These are phyloP conservation scores for Sporodiniella umbellata DNA, from an alignment of 371 early-diverging fungal genomes.

Conservation along the genomic window DNA sequence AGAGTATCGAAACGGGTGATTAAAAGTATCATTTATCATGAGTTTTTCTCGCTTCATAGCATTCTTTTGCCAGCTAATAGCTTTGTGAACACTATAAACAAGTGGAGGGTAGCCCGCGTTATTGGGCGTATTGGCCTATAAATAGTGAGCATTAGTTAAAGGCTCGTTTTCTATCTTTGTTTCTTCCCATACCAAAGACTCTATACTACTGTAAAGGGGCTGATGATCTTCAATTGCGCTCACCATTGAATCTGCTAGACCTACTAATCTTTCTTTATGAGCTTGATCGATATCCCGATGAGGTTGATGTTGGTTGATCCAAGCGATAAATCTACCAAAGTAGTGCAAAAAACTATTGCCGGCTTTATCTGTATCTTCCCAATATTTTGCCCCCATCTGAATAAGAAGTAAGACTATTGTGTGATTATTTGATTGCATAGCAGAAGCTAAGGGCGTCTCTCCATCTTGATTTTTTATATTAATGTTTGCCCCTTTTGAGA, in stretches of 20 bases:
- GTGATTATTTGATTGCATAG: conserved; percentile 26
- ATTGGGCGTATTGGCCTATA: conserved; percentile 28
- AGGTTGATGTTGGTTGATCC: conserved; percentile 7
- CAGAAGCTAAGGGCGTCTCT: conserved; percentile 46
- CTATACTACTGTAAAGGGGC: neutral
- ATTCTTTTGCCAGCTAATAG: conserved; percentile 15
- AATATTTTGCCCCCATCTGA: conserved; percentile 28
- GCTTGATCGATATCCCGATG: conserved; percentile 1
- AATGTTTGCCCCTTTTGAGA: conserved; percentile 31
- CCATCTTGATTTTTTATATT: conserved; percentile 22
- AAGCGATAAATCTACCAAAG: conserved; percentile 11
- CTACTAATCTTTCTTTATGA: conserved; percentile 2
- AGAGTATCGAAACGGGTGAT: neutral
- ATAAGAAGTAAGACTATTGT: conserved; percentile 27
- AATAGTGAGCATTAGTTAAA: neutral
- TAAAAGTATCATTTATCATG: conserved; percentile 2
- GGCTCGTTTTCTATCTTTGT: neutral
- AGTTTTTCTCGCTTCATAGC: conserved; percentile 16
- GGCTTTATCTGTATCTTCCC: conserved; percentile 13
- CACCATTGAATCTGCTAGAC: conserved; percentile 10
- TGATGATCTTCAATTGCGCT: conserved; percentile 1
- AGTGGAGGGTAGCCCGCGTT: conserved; percentile 30
- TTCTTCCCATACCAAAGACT: neutral
- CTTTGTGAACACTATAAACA: conserved; percentile 9
- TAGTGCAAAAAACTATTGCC: conserved; percentile 44